phyloP scores from a whole-genome alignment of 2,329 filamentous ascomycete genomes.

The Orbilia ellipsospora region DNA sequence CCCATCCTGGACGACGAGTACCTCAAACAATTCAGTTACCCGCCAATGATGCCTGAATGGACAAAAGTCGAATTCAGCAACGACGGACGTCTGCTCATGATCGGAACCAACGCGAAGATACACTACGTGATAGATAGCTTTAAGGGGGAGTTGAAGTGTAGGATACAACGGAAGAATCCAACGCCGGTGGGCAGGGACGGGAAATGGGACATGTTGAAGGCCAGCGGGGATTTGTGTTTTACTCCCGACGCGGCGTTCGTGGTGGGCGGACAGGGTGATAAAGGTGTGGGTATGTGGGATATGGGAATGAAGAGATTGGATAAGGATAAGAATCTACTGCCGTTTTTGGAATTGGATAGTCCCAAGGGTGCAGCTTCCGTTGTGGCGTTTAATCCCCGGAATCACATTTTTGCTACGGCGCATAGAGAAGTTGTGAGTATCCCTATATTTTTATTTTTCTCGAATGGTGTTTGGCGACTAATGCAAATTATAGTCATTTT shows the following conservation, averaged over 20 bases:
- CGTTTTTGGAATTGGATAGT: slow-evolving; percentile 68
- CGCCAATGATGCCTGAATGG: slow-evolving; percentile 72
- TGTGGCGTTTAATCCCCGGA: slow-evolving; percentile 87
- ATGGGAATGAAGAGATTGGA: slow-evolving; percentile 68
- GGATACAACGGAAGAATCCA: slow-evolving; percentile 64
- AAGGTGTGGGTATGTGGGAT: slow-evolving; percentile 88
- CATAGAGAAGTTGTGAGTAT: slow-evolving; percentile 77
- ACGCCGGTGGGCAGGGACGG: slow-evolving; percentile 61
- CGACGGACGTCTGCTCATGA: slow-evolving; percentile 85
- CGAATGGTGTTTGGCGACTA: slow-evolving; percentile 8
- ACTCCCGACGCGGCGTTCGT: slow-evolving; percentile 89
- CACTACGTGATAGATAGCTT: slow-evolving; percentile 97
- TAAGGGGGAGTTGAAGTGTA: slow-evolving; percentile 78
- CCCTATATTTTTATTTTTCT: background rate
- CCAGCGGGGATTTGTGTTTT: slow-evolving; percentile 85
- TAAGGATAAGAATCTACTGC: slow-evolving; percentile 71
- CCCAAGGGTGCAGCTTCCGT: slow-evolving; percentile 75
- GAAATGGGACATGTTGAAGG: slow-evolving; percentile 65
- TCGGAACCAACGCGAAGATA: slow-evolving; percentile 83
- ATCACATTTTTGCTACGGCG: slow-evolving; percentile 89
- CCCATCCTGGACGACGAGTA: slow-evolving; percentile 73
- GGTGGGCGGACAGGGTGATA: slow-evolving; percentile 72
- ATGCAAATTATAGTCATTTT: slow-evolving; percentile 57
- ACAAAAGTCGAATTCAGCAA: slow-evolving; percentile 95
- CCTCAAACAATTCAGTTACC: slow-evolving; percentile 57